Percentiles rank a stretch among this genome's conserved stretches.
These are phyloP conservation scores for Hymenotorrendiella dingleyae DNA, from an alignment of 2,329 filamentous ascomycete genomes.

Conservation along the genomic window DNA sequence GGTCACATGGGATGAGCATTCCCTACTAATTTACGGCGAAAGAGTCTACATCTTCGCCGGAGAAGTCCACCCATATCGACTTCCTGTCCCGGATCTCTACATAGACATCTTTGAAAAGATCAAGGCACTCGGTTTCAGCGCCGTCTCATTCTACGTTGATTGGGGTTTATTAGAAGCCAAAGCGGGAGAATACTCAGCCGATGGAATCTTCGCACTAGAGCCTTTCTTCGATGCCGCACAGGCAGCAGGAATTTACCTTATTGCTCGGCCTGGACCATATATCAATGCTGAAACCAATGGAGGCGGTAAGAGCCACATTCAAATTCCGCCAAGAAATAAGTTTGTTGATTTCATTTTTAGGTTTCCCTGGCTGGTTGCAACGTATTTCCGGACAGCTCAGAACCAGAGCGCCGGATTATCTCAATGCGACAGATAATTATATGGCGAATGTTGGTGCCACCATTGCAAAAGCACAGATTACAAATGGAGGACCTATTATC, in stretches of 20 bases:
- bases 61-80: constrained; percentile 56
- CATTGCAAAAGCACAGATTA: constrained; percentile 73
- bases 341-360: too few relatives aligned
- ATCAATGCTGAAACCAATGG: constrained; percentile 75
- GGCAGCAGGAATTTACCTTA: constrained; percentile 68
- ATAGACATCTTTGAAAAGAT: constrained; percentile 78
- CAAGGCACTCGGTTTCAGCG: constrained; percentile 73
- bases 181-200: constrained; percentile 60
- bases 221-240: constrained; percentile 72
- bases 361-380: constrained; percentile 76
- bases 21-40: constrained; percentile 56
- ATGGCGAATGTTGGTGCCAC: constrained; percentile 50
- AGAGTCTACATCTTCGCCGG: constrained; percentile 56
- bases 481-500: constrained; percentile 74
- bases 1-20: constrained; percentile 60
- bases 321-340: too few relatives aligned
- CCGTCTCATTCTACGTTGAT: constrained; percentile 72
- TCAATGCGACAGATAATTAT: constrained; percentile 62
- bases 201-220: constrained; percentile 66
- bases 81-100: constrained; percentile 57
- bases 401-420: constrained; percentile 54
- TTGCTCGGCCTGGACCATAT: constrained; percentile 52
- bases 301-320: too few relatives aligned
- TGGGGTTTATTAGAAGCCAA: constrained; percentile 76
- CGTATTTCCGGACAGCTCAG: constrained; percentile 59